These are phyloP conservation scores for Durotheca rogersii DNA, from an alignment of 495 filamentous ascomycete species.

Conservation along the genomic window DNA sequence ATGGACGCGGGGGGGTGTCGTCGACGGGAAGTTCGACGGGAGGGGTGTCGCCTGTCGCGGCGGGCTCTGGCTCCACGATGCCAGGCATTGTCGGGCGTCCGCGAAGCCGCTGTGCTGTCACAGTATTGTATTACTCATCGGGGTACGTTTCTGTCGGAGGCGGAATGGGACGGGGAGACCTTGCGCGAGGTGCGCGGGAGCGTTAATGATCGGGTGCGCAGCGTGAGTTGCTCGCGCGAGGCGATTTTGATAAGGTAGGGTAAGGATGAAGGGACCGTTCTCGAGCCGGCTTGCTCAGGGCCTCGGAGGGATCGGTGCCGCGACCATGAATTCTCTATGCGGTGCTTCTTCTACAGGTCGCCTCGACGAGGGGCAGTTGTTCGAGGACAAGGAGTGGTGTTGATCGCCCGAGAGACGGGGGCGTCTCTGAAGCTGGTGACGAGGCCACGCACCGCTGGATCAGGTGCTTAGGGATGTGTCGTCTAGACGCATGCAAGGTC, in stretches of 20 bases:
- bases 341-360: too few relatives aligned
- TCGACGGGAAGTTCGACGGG: slow-evolving; percentile 35
- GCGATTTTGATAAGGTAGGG: not conserved
- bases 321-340: too few relatives aligned
- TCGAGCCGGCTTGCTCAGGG: too few relatives aligned
- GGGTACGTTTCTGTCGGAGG: slow-evolving; percentile 6
- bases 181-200: not conserved
- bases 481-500: too few relatives aligned
- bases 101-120: slow-evolving; percentile 21
- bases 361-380: not conserved
- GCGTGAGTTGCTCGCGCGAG: not conserved
- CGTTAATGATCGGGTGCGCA: slow-evolving; percentile 1
- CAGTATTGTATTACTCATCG: slow-evolving; percentile 28
- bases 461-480: too few relatives aligned
- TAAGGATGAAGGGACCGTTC: not conserved
- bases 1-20: slow-evolving; percentile 40
- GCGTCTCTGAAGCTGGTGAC: too few relatives aligned
- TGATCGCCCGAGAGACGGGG: not conserved
- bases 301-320: too few relatives aligned
- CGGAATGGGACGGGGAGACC: not conserved
- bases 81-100: slow-evolving; percentile 34
- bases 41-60: slow-evolving; percentile 25
- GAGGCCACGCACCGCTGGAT: too few relatives aligned
- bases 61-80: slow-evolving; percentile 28
- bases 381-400: not conserved